Evolutionary conservation across 441 rosid species (phyloP).

Genomic region (Gossypium aridum): DNA sequence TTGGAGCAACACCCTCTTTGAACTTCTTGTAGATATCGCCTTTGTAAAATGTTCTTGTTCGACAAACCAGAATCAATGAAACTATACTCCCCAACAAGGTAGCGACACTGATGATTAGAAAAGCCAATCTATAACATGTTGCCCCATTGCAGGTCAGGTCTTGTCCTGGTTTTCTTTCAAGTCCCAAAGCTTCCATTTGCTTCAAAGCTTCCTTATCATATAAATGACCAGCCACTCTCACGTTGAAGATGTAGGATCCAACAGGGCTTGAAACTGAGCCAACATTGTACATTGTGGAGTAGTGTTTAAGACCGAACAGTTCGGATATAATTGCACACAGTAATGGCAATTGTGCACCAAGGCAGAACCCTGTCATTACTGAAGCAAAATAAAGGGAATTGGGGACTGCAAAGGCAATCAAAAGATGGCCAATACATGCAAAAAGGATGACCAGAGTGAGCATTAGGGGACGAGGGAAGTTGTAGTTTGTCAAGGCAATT

Average conservation of each 20-base stretch:
- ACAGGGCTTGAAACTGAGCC: slow-evolving; percentile 43
- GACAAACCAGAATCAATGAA: slow-evolving; percentile 29
- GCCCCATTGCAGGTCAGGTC: slow-evolving; percentile 31
- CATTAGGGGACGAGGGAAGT: slow-evolving; percentile 26
- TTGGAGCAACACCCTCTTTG: slow-evolving; percentile 14
- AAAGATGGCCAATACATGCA: slow-evolving; percentile 25
- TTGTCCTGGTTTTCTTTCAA: slow-evolving; percentile 22
- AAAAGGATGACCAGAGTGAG: slow-evolving; percentile 23
- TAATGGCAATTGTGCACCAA: slow-evolving; percentile 37
- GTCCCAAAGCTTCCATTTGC: slow-evolving; percentile 28
- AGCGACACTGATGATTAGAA: slow-evolving; percentile 29
- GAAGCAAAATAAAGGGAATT: slow-evolving; percentile 24
- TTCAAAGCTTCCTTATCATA: slow-evolving; percentile 41
- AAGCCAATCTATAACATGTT: slow-evolving; percentile 31
- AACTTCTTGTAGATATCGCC: slow-evolving; percentile 40
- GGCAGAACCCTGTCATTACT: slow-evolving; percentile 28
- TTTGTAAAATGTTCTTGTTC: slow-evolving; percentile 34
- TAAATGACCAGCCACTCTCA: slow-evolving; percentile 35
- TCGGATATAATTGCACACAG: slow-evolving; percentile 44
- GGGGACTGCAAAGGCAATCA: slow-evolving; percentile 21
- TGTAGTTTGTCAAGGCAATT: slow-evolving; percentile 19
- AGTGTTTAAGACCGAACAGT: slow-evolving; percentile 43
- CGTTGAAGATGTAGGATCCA: slow-evolving; percentile 36
- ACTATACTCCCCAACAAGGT: slow-evolving; percentile 30
- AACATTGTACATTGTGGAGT: slow-evolving; percentile 40